A percentile compares a stretch with the other conserved stretches of the same genome.
phyloP scores from a whole-genome alignment of 306 rosid species.

The Trichosanthes truncata region DNA sequence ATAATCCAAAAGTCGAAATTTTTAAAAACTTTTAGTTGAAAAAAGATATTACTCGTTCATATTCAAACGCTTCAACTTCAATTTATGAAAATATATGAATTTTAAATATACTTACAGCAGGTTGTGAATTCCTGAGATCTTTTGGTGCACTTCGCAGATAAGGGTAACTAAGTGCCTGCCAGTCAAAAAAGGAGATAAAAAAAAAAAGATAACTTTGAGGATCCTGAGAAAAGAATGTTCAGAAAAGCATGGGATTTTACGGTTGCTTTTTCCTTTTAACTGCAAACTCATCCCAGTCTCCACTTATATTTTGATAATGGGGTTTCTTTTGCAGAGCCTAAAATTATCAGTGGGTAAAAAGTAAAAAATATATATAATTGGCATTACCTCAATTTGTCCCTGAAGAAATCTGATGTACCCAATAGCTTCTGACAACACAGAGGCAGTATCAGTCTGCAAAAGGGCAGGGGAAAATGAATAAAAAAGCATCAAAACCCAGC shows the following conservation, averaged over 20 bases:
- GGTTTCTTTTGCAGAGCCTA: constrained; percentile 10
- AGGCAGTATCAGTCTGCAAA: constrained; percentile 99
- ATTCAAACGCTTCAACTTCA: no score
- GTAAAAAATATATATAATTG: constrained; percentile 19
- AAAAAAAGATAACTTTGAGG: neutral
- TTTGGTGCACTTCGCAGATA: constrained; percentile 52
- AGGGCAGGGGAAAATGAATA: constrained; percentile 19
- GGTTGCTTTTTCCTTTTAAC: constrained; percentile 30
- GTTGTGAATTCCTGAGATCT: constrained; percentile 40
- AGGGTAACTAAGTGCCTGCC: constrained; percentile 84
- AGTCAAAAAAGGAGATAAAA: neutral
- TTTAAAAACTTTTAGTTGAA: no score
- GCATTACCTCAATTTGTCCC: constrained; percentile 79
- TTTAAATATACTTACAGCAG: constrained; percentile 38
- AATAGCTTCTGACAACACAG: constrained; percentile 78
- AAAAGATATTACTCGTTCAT: no score
- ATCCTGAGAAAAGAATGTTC: constrained; percentile 21
- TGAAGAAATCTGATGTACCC: constrained; percentile 80
- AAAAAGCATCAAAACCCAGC: constrained; percentile 1
- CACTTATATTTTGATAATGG: constrained; percentile 17
- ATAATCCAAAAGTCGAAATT: neutral
- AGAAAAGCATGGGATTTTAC: constrained; percentile 17
- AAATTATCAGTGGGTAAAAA: neutral
- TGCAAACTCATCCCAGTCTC: constrained; percentile 32
- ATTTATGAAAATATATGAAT: neutral